Base-by-base conservation (phyloP, 1,284 basidiomycete species). In the Tranzscheliella williamsii region DNA sequence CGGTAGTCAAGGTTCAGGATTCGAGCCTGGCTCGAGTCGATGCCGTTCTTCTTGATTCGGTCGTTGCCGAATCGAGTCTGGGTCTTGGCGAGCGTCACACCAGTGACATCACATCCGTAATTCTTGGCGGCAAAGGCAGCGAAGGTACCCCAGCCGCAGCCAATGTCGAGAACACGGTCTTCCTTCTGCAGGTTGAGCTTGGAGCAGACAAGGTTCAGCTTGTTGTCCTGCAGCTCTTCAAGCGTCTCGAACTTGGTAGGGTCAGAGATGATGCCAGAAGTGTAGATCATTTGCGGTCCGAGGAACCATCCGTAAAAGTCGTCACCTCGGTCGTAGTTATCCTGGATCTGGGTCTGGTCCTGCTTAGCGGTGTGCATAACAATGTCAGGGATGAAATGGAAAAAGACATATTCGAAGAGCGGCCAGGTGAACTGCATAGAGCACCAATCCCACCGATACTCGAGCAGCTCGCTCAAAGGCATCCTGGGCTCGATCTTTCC, bases 201-300 rank as follows among this genome's bases (percentile, higher is more conserved):
- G 73, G 88, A 88, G 82, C 94, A 97, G 27, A 98, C 93, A 56
- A 95, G 81, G 29, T 87, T 86, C 58, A 97, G 86, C 80, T 98
- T 98, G 85, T 98, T 99, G 81, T 98, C 94, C 82, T 99, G 95
- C 29, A 99, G 85, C 74, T 94, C 85, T 78, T 99, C 95, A 46
- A 98, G 85, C 13, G 90, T 87, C 80, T 97, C 90, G 69, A 87
- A 83, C 32, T 82, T 80, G 67, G 85, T 84, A 44, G 89, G 81
- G 78, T 90, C 87, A 23, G 83, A 82, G 58, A 97, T 85, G 52
- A 99, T 84, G 63, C 94, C 94, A 15, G 89, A 91, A 6, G 94
- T 99, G 81, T 98, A 99, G 75, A 99, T 86, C 91, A 95, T 95
- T 61, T 91, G 88, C 4, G 90, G 89, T 9, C 91, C 91, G 42